A percentile compares a stretch with the other conserved stretches of the same genome.
phyloP scores from a whole-genome alignment of 805 yeast genomes.

The Barnettozyma populi region DNA sequence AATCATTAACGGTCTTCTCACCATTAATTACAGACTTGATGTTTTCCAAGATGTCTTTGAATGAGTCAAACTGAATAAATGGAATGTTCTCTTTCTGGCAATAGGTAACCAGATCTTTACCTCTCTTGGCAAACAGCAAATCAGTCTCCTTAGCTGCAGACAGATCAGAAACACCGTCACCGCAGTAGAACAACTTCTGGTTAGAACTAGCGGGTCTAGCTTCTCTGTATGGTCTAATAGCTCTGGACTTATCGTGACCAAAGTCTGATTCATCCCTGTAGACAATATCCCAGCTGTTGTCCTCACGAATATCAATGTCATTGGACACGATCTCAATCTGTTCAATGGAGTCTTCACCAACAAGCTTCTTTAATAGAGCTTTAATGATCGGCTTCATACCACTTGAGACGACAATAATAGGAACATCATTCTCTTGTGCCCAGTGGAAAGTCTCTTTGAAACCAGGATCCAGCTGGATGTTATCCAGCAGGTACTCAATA shows the following conservation, averaged over 20 bases:
- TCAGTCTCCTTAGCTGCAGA: slow-evolving; percentile 95
- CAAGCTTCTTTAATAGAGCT: slow-evolving; percentile 65
- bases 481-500: slow-evolving; percentile 57
- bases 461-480: slow-evolving; percentile 84
- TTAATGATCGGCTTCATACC: slow-evolving; percentile 93
- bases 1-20: slow-evolving; percentile 29
- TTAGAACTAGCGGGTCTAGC: slow-evolving; percentile 28
- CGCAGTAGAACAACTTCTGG: slow-evolving; percentile 84
- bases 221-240: slow-evolving; percentile 48
- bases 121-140: slow-evolving; percentile 86
- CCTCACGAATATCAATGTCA: slow-evolving; percentile 51
- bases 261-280: slow-evolving; percentile 81
- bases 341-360: slow-evolving; percentile 69
- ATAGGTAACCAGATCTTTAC: slow-evolving; percentile 81
- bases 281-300: slow-evolving; percentile 74
- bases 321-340: slow-evolving; percentile 80
- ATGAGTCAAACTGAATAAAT: slow-evolving; percentile 74
- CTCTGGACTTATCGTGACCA: slow-evolving; percentile 92
- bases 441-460: slow-evolving; percentile 77
- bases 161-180: slow-evolving; percentile 95
- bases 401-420: slow-evolving; percentile 80
- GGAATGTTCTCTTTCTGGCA: slow-evolving; percentile 80
- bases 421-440: slow-evolving; percentile 67
- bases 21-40: slow-evolving; percentile 50
- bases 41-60: slow-evolving; percentile 64